These are phyloP conservation scores for Exsudoporus floridanus DNA, from an alignment of 1,284 basidiomycete species.

Conservation along the genomic window DNA sequence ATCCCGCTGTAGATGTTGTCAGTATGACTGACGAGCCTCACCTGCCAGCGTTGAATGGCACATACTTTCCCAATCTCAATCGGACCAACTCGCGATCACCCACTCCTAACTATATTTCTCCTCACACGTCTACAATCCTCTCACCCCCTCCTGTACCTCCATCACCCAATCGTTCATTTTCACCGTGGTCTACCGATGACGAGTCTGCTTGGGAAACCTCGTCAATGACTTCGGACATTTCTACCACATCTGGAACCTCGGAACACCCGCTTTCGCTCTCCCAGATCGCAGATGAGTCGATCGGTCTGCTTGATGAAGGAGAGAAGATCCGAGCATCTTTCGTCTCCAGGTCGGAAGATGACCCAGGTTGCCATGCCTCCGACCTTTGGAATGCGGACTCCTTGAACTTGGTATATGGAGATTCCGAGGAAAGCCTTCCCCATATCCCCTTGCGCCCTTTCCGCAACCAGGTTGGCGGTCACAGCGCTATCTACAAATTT, in stretches of 20 bases:
- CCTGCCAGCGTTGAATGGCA: slow-evolving; percentile 7
- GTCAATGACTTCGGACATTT: slow-evolving; percentile 58
- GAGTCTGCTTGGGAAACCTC: slow-evolving; percentile 73
- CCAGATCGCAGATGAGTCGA: slow-evolving; percentile 8
- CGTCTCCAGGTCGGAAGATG: slow-evolving; percentile 23
- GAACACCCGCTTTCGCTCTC: slow-evolving; percentile 26
- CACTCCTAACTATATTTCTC: slow-evolving; percentile 36
- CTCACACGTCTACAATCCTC: slow-evolving; percentile 6
- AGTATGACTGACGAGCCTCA: neutral
- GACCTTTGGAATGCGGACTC: slow-evolving; percentile 42
- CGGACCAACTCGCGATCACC: slow-evolving; percentile 33
- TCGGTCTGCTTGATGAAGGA: slow-evolving; percentile 9
- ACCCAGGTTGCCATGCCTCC: slow-evolving; percentile 12
- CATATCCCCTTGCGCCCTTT: slow-evolving; percentile 95
- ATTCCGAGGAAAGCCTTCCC: slow-evolving; percentile 62
- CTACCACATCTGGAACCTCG: slow-evolving; percentile 43
- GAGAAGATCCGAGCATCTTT: slow-evolving; percentile 7
- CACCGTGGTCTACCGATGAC: slow-evolving; percentile 73
- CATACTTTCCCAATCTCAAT: slow-evolving; percentile 6
- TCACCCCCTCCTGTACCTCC: slow-evolving; percentile 33
- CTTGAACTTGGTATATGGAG: slow-evolving; percentile 43
- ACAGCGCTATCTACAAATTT: slow-evolving; percentile 97
- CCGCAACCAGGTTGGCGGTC: slow-evolving; percentile 96
- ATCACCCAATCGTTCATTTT: slow-evolving; percentile 42
- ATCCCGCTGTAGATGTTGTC: slow-evolving; percentile 9